phyloP scores from a whole-genome alignment of 169 alveolate genomes.

The Plasmodium yoelii region DNA sequence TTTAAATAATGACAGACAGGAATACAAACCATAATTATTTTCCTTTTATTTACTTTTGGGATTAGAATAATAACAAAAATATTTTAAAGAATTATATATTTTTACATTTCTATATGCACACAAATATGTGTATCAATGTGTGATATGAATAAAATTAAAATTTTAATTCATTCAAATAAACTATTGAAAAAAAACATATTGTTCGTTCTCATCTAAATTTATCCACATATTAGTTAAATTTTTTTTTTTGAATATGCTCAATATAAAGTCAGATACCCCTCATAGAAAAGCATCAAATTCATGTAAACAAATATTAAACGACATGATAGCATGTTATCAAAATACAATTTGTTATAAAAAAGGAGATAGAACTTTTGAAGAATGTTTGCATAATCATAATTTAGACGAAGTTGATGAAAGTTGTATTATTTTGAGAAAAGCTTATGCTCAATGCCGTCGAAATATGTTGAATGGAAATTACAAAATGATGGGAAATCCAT shows the following conservation, averaged over 20 bases:
- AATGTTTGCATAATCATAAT: constrained; percentile 83
- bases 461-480: constrained; percentile 83
- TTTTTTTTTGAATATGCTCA: constrained; percentile 44
- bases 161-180: too few species aligned
- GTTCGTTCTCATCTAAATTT: too few species aligned
- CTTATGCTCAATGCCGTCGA: constrained; percentile 88
- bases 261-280: constrained; percentile 84
- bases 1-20: too few species aligned
- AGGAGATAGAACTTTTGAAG: constrained; percentile 79
- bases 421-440: constrained; percentile 83
- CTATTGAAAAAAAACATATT: too few species aligned
- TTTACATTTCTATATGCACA: not conserved
- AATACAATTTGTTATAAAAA: constrained; percentile 80
- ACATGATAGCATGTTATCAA: constrained; percentile 87
- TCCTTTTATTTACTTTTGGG: too few species aligned
- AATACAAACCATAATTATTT: too few species aligned
- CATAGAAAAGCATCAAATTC: constrained; percentile 89
- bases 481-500: constrained; percentile 84
- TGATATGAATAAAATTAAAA: not conserved
- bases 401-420: constrained; percentile 84
- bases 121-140: not conserved
- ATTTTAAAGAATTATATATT: not conserved
- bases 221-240: not conserved
- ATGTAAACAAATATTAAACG: constrained; percentile 83
- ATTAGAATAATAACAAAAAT: not conserved